Conservation (phyloP, 306 rosid genomes). For the Potentilla sterilis region DNA sequence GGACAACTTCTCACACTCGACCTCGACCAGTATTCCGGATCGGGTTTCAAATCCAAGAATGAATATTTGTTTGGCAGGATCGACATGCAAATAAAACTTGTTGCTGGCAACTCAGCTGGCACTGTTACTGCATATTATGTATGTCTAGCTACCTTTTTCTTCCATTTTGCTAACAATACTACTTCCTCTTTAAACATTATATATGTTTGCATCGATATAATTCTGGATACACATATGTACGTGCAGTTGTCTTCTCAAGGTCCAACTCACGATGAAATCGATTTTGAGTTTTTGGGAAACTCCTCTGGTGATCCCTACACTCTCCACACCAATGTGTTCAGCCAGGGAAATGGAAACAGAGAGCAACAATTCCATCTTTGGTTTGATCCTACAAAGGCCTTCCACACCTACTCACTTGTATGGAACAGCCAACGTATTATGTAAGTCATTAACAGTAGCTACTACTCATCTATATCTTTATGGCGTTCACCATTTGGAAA, state of each 20-base stretch:
- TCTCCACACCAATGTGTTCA: constrained; percentile 42
- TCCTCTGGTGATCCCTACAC: constrained; percentile 40
- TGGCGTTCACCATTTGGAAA: neutral
- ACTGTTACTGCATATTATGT: constrained; percentile 82
- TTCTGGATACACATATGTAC: neutral
- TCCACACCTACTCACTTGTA: constrained; percentile 42
- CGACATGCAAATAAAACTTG: constrained; percentile 72
- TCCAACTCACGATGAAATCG: constrained; percentile 47
- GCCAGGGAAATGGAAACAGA: constrained; percentile 37
- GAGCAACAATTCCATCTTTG: constrained; percentile 46
- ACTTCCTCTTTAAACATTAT: no score
- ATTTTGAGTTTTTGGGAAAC: constrained; percentile 50
- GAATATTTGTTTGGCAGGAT: constrained; percentile 63
- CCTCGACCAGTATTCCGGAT: constrained; percentile 66
- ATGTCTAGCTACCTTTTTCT: constrained; percentile 18
- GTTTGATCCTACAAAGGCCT: constrained; percentile 48
- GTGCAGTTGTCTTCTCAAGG: constrained; percentile 71
- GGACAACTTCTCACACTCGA: constrained; percentile 65
- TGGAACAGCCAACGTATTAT: constrained; percentile 41
- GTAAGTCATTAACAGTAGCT: constrained; percentile 13
- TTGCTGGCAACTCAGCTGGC: constrained; percentile 83
- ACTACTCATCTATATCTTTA: neutral
- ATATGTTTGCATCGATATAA: neutral
- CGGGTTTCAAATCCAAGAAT: constrained; percentile 63
- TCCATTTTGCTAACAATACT: neutral